Evolutionary conservation across 805 yeast genomes (phyloP), one percentile per base, ranked within the genome.

Genomic region (Candida succiphila): DNA sequence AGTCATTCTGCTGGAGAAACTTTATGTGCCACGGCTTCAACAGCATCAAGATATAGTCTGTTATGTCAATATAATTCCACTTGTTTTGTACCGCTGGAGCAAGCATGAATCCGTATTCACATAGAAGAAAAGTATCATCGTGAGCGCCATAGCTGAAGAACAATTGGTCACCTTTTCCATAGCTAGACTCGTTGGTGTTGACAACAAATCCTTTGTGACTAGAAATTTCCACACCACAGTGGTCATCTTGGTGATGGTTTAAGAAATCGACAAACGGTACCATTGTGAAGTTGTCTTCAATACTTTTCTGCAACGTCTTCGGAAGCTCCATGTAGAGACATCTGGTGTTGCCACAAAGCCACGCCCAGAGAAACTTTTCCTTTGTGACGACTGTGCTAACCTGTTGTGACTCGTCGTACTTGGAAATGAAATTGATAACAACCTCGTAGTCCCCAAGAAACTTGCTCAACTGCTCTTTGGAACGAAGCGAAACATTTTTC

Each of bases 241-340:
- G 77, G 27, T 65, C 70, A 5, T 67, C 65, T 25, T 61, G 34
- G 3, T 49, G 48, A 54, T 89, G 97, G 56, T 89, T 92, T 33
- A 89, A 60, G 51, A 84, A 82, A 58, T 89, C 98, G 17, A 88
- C 87, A 41, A 64, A 78, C 0, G 98, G 98, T 0, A 89, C 96
- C 72, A 89, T 60, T 2, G 97, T 85, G 60, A 89, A 78, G 51
- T 83, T 80, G 43, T 80, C 85, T 18, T 60, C 69, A 3, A 51
- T 49, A 14, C 62, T 58, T 36, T 68, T 66, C 24, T 69, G 66
- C 30, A 54, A 32, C 6, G 26, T 34, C 6, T 32, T 35, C 1
- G 82, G 77, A 2, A 84, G 56, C 3, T 70, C 67, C 78, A 79
- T 77, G 52, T 86, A 88, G 5, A 89, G 61, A 52, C 97, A 89